Evolutionary conservation across 805 yeast species (phyloP).

Genomic region (Wickerhamomyces bisporus): DNA sequence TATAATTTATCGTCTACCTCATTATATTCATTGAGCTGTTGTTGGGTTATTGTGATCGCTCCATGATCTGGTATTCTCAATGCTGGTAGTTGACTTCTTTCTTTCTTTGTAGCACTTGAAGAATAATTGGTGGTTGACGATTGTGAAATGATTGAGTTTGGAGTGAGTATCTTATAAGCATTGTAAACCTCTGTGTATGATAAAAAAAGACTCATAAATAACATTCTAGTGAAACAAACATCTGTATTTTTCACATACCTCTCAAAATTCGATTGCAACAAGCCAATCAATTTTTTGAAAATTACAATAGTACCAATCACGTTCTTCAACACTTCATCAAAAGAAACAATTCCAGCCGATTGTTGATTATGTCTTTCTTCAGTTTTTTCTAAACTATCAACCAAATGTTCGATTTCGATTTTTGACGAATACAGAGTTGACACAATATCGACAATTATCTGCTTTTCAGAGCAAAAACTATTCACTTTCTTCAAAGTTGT

Average conservation of each 20-base stretch:
- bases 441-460: constrained; percentile 48
- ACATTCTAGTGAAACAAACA: constrained; percentile 58
- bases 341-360: constrained; percentile 13
- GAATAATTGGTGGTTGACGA: background rate
- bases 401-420: constrained; percentile 50
- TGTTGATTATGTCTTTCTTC: constrained; percentile 24
- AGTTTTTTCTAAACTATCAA: constrained; percentile 48
- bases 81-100: constrained; percentile 19
- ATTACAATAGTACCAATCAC: constrained; percentile 35
- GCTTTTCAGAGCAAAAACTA: constrained; percentile 52
- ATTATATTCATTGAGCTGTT: constrained; percentile 29
- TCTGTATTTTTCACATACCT: constrained; percentile 53
- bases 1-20: constrained; percentile 66
- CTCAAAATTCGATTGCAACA: constrained; percentile 43
- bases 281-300: constrained; percentile 46
- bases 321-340: constrained; percentile 33
- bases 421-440: constrained; percentile 47
- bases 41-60: constrained; percentile 15
- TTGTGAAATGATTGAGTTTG: constrained; percentile 5
- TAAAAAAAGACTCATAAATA: constrained; percentile 55
- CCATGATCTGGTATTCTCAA: constrained; percentile 19
- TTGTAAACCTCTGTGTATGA: constrained; percentile 63
- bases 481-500: constrained; percentile 52
- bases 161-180: constrained; percentile 45
- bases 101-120: constrained; percentile 1